Percentiles rank a stretch among this genome's conserved stretches.
Conservation (phyloP, 2,329 filamentous ascomycete species). For the Nothomitra cinnamomea region DNA sequence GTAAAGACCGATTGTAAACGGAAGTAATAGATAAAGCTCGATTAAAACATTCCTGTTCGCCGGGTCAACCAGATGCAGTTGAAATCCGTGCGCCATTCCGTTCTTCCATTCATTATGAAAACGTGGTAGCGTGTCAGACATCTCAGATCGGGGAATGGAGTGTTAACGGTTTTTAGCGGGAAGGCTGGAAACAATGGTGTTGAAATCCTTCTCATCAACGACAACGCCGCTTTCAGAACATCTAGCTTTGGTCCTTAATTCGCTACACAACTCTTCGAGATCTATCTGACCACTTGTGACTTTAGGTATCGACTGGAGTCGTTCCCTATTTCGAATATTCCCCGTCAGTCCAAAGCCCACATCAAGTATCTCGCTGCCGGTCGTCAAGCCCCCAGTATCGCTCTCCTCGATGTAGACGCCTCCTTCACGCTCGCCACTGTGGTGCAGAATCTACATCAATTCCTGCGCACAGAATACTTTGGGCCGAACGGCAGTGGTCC, state of each 20-base stretch:
- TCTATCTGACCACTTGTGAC: constrained; percentile 87
- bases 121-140: too few species aligned
- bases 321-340: constrained; percentile 48
- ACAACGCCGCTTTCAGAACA: constrained; percentile 85
- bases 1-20: too few species aligned
- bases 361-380: background rate
- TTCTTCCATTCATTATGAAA: too few species aligned
- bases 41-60: too few species aligned
- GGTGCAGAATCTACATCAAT: background rate
- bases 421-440: background rate
- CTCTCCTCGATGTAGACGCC: background rate
- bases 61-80: too few species aligned
- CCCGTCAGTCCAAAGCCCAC: background rate
- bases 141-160: background rate
- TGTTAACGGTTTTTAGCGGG: background rate
- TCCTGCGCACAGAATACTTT: background rate
- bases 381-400: background rate
- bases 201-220: constrained; percentile 43
- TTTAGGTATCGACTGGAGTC: constrained; percentile 68
- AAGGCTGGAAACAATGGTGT: background rate
- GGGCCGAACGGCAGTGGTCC: background rate
- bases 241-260: constrained; percentile 88
- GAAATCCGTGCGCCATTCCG: too few species aligned
- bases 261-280: constrained; percentile 78
- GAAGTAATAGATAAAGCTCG: too few species aligned